A percentile compares a stretch with the other conserved stretches of the same genome.
These are phyloP conservation scores for Coffea humblotiana DNA, from an alignment of 305 asterid genomes.

Conservation along the genomic window DNA sequence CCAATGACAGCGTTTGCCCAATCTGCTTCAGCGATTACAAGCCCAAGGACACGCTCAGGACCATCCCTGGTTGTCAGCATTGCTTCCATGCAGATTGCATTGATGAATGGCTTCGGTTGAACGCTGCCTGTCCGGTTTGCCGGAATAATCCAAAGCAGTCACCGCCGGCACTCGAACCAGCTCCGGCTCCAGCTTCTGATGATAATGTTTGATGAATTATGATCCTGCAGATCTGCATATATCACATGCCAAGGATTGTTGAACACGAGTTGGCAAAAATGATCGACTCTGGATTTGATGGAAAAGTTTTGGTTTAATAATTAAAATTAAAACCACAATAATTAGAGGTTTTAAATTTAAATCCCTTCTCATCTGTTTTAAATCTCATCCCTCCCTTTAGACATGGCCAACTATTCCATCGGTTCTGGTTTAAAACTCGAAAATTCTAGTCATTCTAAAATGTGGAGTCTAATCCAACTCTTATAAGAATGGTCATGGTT, in stretches of 20 bases:
- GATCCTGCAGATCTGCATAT: background rate
- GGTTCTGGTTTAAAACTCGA: no score
- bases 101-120: conserved; percentile 31
- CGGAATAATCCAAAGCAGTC: conserved; percentile 21
- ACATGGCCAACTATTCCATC: no score
- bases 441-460: no score
- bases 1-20: conserved; percentile 22
- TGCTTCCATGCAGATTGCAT: conserved; percentile 28
- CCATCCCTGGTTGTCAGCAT: conserved; percentile 26
- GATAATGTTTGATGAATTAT: background rate
- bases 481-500: no score
- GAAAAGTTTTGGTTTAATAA: no score
- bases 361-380: no score
- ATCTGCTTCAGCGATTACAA: conserved; percentile 28
- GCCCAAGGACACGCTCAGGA: conserved; percentile 21
- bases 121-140: conserved; percentile 33
- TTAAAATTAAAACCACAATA: no score
- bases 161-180: background rate
- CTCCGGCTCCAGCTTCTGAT: background rate
- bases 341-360: no score
- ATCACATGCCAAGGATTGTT: background rate
- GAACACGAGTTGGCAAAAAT: background rate
- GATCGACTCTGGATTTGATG: no score
- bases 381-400: no score
- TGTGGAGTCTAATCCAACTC: no score